These are phyloP conservation scores for Bjerkandera adusta DNA, from an alignment of 1,284 basidiomycete genomes.

Conservation along the genomic window DNA sequence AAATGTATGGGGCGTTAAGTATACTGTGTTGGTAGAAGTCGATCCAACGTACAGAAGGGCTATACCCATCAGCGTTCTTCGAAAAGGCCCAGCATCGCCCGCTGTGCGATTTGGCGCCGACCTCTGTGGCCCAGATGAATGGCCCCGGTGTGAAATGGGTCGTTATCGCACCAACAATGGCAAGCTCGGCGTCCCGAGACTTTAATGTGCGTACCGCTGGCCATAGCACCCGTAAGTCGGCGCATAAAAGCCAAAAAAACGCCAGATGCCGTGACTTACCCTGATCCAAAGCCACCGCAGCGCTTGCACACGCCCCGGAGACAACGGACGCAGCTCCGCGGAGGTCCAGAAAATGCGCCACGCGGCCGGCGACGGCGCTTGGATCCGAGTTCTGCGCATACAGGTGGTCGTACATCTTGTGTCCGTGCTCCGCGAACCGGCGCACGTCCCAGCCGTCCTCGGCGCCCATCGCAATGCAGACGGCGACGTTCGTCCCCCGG, in stretches of 20 bases:
- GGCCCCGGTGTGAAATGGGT: slow-evolving; percentile 18
- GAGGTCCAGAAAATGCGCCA: slow-evolving; percentile 18
- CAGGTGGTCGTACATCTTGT: slow-evolving; percentile 13
- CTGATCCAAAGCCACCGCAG: slow-evolving; percentile 12
- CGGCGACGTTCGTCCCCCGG: slow-evolving; percentile 15
- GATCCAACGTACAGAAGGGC: slow-evolving; percentile 16
- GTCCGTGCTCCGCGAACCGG: slow-evolving; percentile 8
- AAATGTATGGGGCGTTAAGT: no score
- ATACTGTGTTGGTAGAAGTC: background rate
- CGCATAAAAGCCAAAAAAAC: no score
- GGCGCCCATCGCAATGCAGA: slow-evolving; percentile 16
- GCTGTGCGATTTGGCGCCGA: slow-evolving; percentile 11
- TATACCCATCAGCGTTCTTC: slow-evolving; percentile 17
- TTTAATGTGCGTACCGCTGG: slow-evolving; percentile 12
- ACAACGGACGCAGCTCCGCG: slow-evolving; percentile 11
- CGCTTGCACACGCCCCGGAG: slow-evolving; percentile 19
- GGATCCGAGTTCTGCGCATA: slow-evolving; percentile 18
- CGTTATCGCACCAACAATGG: slow-evolving; percentile 17
- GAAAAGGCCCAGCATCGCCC: slow-evolving; percentile 19
- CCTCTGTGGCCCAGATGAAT: slow-evolving; percentile 15
- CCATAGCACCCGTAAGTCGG: no score
- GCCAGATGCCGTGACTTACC: slow-evolving; percentile 6
- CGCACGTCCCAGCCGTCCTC: slow-evolving; percentile 20
- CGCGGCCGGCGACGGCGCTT: slow-evolving; percentile 17
- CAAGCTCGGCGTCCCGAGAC: slow-evolving; percentile 12